Percentiles rank a stretch among this genome's conserved stretches.
These are phyloP conservation scores for Aspergillus eucalypticola DNA, from an alignment of 2,329 filamentous ascomycete genomes.

Conservation along the genomic window DNA sequence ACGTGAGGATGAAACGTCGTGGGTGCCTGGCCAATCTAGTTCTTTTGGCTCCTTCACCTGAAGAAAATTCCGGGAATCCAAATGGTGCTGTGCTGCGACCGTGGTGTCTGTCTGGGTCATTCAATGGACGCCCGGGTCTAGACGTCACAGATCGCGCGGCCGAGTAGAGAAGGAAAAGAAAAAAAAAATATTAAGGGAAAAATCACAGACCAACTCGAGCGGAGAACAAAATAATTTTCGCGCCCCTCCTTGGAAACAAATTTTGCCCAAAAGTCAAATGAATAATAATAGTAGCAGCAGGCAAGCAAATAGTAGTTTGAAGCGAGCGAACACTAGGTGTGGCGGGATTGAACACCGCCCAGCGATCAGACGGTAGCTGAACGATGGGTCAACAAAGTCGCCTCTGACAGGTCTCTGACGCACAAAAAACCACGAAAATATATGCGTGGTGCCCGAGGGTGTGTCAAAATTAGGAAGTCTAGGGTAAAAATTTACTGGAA, in stretches of 20 bases:
- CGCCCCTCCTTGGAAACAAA: neutral
- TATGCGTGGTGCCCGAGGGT: neutral
- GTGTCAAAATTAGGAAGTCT: constrained; percentile 9
- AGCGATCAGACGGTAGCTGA: constrained; percentile 28
- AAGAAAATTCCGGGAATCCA: constrained; percentile 7
- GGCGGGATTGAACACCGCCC: constrained; percentile 23
- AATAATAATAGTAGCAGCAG: constrained; percentile 13
- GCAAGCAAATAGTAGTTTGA: neutral
- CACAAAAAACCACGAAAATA: constrained; percentile 14
- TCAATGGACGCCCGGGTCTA: constrained; percentile 9
- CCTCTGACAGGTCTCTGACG: constrained; percentile 23
- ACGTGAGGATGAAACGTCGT: constrained; percentile 7
- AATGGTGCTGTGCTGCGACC: constrained; percentile 10
- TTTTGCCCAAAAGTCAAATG: constrained; percentile 8
- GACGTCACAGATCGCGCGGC: constrained; percentile 2
- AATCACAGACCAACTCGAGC: neutral
- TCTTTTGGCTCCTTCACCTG: neutral
- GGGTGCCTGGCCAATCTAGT: neutral
- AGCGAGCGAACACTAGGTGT: constrained; percentile 15
- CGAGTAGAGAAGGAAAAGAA: neutral
- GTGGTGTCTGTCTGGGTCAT: constrained; percentile 10
- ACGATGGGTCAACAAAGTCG: constrained; percentile 27
- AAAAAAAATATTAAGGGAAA: constrained; percentile 5
- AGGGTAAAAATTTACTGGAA: constrained; percentile 15
- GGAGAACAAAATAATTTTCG: constrained; percentile 1